These are phyloP conservation scores for Didymella pinodella DNA, from an alignment of 2,329 filamentous ascomycete genomes.

Conservation along the genomic window DNA sequence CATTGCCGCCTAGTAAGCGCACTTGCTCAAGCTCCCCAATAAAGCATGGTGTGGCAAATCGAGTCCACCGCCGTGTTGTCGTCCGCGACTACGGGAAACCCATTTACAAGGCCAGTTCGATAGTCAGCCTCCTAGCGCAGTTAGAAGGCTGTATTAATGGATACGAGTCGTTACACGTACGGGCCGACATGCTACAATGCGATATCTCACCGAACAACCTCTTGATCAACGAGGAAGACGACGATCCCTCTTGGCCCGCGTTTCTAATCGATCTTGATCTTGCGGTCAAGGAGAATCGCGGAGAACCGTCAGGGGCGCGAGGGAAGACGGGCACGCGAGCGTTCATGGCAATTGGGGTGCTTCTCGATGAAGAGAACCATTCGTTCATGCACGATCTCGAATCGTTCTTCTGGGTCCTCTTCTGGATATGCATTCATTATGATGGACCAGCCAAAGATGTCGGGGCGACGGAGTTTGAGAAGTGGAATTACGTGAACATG, in stretches of 20 bases:
- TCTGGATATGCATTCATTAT: slow-evolving; percentile 59
- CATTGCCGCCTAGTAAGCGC: slow-evolving; percentile 25
- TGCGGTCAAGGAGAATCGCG: slow-evolving; percentile 24
- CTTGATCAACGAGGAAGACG: slow-evolving; percentile 56
- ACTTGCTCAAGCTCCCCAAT: slow-evolving; percentile 26
- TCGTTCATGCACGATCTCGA: slow-evolving; percentile 60
- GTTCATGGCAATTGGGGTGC: slow-evolving; percentile 58
- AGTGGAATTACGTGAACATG: not conserved
- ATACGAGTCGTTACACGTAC: slow-evolving; percentile 42
- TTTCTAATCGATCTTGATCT: not conserved
- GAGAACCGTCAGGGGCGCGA: slow-evolving; percentile 43
- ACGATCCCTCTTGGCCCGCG: slow-evolving; percentile 49
- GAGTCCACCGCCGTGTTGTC: slow-evolving; percentile 54
- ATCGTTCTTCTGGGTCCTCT: slow-evolving; percentile 60
- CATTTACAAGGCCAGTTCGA: slow-evolving; percentile 43
- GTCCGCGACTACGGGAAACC: slow-evolving; percentile 51
- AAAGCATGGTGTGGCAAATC: slow-evolving; percentile 39
- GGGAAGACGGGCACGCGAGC: slow-evolving; percentile 49
- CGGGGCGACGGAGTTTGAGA: slow-evolving; percentile 39
- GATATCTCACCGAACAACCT: slow-evolving; percentile 50
- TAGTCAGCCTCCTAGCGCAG: slow-evolving; percentile 22
- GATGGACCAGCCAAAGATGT: not conserved
- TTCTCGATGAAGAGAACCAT: slow-evolving; percentile 53
- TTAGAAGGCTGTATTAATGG: slow-evolving; percentile 52
- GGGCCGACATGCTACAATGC: slow-evolving; percentile 50